Evolutionary conservation across 2,329 filamentous ascomycete species (phyloP).

Genomic region (Penicillium sp.): DNA sequence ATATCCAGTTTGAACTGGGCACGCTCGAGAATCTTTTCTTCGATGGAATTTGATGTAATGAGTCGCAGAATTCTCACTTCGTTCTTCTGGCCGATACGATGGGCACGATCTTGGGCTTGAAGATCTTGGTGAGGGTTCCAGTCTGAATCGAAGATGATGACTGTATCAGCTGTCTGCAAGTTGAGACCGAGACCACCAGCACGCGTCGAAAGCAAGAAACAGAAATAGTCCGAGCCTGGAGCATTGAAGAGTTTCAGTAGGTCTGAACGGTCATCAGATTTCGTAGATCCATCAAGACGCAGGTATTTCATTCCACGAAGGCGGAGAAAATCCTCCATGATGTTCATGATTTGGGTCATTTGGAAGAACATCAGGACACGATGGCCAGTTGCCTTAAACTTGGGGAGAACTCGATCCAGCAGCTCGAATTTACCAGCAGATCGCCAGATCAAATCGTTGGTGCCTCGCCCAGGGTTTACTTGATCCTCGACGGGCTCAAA

Average conservation of each 20-base stretch:
- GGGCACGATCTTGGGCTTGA: constrained; percentile 98
- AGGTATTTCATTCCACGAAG: constrained; percentile 83
- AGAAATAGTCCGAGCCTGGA: constrained; percentile 90
- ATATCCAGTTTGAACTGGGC: constrained; percentile 98
- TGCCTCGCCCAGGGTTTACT: constrained; percentile 87
- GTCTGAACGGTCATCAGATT: constrained; percentile 95
- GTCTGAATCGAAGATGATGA: constrained; percentile 99
- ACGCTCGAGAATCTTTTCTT: constrained; percentile 97
- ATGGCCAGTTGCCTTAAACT: constrained; percentile 89
- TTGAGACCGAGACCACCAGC: constrained; percentile 98
- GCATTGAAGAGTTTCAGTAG: constrained; percentile 88
- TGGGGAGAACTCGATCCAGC: constrained; percentile 87
- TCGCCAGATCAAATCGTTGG: constrained; percentile 93
- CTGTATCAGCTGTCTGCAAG: constrained; percentile 94
- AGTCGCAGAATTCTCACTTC: constrained; percentile 95
- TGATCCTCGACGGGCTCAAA: constrained; percentile 98
- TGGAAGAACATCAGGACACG: constrained; percentile 99
- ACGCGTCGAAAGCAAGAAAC: constrained; percentile 97
- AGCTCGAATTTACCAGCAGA: constrained; percentile 97
- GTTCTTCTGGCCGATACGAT: constrained; percentile 99
- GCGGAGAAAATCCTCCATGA: constrained; percentile 97
- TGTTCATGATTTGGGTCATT: constrained; percentile 99
- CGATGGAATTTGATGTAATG: constrained; percentile 95
- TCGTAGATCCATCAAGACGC: constrained; percentile 93
- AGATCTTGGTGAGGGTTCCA: constrained; percentile 99